Conservation (phyloP, 106 monocot genomes). For the Phalaenopsis equestris region DNA sequence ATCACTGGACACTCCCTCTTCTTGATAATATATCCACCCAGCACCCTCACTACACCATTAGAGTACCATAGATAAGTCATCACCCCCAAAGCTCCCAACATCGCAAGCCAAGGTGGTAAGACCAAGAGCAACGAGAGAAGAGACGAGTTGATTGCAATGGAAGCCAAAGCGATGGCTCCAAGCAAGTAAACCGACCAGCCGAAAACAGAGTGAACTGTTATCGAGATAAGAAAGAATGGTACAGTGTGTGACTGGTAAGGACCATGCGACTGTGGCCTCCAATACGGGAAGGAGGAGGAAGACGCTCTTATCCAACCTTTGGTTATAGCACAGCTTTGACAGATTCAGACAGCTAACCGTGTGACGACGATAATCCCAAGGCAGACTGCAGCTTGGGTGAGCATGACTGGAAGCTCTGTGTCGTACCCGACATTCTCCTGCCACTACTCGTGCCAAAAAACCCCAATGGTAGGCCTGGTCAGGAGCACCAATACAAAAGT, state of each 20-base stretch:
- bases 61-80: conserved; percentile 84
- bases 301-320: conserved; percentile 45
- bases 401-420: conserved; percentile 48
- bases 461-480: conserved; percentile 79
- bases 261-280: conserved; percentile 48
- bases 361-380: conserved; percentile 42
- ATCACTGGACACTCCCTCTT: no score
- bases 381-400: conserved; percentile 59
- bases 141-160: conserved; percentile 46
- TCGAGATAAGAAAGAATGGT: conserved; percentile 81
- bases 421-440: conserved; percentile 63
- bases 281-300: conserved; percentile 35
- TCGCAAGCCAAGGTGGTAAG: conserved; percentile 50
- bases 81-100: conserved; percentile 46
- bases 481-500: conserved; percentile 97
- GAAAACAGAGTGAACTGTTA: conserved; percentile 70
- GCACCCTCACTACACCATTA: conserved; percentile 57
- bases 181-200: conserved; percentile 79
- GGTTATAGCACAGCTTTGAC: conserved; percentile 65
- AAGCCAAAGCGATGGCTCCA: conserved; percentile 38
- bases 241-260: conserved; percentile 49
- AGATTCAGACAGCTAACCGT: conserved; percentile 54
- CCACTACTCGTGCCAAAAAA: conserved; percentile 77
- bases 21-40: conserved; percentile 2
- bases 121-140: conserved; percentile 47